Base-by-base conservation (phyloP, 768 basidiomycete species). In the Pleurotus djamor region DNA sequence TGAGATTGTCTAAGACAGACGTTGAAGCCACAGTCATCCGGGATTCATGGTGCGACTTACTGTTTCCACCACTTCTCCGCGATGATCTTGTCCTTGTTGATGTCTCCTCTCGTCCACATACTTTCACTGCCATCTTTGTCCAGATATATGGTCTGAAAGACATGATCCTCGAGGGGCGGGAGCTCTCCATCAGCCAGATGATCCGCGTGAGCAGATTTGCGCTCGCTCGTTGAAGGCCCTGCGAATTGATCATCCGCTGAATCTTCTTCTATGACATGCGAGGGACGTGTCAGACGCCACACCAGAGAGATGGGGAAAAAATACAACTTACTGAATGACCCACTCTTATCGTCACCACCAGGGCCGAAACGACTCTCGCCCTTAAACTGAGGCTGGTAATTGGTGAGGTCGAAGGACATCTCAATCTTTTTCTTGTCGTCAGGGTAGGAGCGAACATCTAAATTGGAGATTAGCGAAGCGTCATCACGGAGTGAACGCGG, bases 1-100 rank as follows among this genome's bases (percentile, higher is more conserved):
- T 82, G 79, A 52, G 77, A 77, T 65, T 56, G 54, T n/a, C 54
- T 56, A 32, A 8, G 16, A 7, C 4, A 56, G 28, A 16, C 50
- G 7, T 36, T 9, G 4, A 5, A 54, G 28, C 9, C n/a, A 54
- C n/a, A n/a, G 9, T 7, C 16, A n/a, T 28, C 10, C 21, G 37
- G 21, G 9, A 28, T 28, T 28, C 21, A 28, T 17, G 16, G 21
- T 17, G 38, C 5, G 21, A 44, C 54, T n/a, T 79, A 79, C 65
- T 81, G 81, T 65, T 82, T 81, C 81, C 80, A 82, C 79, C 77
- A 79, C 65, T 80, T 79, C 66, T 79, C 72, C 64, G 70, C 51
- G 33, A 81, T 76, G 36, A 74, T 65, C 63, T 74, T 71, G 16
- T 75, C 69, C 37, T 66, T 65, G 12, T 69, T 60, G 52, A 82